phyloP scores from a whole-genome alignment of 352 stramenopile genomes.

The Phytophthora uliginosa region DNA sequence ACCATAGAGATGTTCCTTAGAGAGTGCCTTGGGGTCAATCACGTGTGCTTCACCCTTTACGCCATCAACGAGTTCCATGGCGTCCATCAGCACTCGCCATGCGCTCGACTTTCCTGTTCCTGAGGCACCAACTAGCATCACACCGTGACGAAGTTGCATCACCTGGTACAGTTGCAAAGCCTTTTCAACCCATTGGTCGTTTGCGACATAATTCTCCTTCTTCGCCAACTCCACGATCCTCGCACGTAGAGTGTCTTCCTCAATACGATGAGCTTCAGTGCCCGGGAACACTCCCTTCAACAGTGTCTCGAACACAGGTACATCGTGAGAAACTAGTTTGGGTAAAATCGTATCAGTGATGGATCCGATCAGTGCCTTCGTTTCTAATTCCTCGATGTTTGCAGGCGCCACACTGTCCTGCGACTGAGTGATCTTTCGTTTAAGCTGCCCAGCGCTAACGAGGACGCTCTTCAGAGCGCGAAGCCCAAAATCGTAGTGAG shows the following conservation, averaged over 20 bases:
- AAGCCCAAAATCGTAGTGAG: conserved; percentile 99
- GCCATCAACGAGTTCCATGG: conserved; percentile 96
- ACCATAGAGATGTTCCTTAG: conserved; percentile 99
- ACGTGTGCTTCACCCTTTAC: conserved; percentile 98
- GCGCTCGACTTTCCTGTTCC: conserved; percentile 98
- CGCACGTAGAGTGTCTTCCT: conserved; percentile 90
- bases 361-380: conserved; percentile 96
- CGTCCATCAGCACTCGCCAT: conserved; percentile 94
- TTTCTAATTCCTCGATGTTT: conserved; percentile 89
- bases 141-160: conserved; percentile 97
- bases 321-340: conserved; percentile 99
- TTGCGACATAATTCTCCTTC: conserved; percentile 88
- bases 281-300: conserved; percentile 98
- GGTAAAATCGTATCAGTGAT: conserved; percentile 99
- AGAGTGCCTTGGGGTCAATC: conserved; percentile 99
- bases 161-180: conserved; percentile 99
- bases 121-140: conserved; percentile 99
- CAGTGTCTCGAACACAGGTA: conserved; percentile 97
- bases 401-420: conserved; percentile 42
- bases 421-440: conserved; percentile 90
- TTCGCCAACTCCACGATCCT: conserved; percentile 95
- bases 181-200: conserved; percentile 98
- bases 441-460: conserved; percentile 98
- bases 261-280: conserved; percentile 80
- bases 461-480: conserved; percentile 99